Percentiles rank a stretch among this genome's conserved stretches.
Evolutionary conservation across 2,329 filamentous ascomycete species (phyloP).

Genomic region (Aspergillus neotritici): DNA sequence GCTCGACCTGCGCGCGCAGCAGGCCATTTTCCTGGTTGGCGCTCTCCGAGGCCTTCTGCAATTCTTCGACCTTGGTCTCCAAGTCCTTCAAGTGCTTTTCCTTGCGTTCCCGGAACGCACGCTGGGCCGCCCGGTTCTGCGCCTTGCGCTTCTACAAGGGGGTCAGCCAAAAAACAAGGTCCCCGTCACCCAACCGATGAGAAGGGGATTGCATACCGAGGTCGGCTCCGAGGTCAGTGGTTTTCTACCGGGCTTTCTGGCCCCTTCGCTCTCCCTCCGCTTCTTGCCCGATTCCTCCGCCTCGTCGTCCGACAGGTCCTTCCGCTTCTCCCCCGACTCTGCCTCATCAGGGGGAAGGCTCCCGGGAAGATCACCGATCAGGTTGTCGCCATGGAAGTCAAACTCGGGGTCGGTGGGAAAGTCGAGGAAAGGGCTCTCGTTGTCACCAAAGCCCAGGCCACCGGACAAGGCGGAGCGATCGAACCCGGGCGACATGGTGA

Average conservation of each 20-base stretch:
- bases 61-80: slow-evolving; percentile 53
- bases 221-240: slow-evolving; percentile 92
- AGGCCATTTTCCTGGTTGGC: slow-evolving; percentile 80
- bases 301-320: slow-evolving; percentile 57
- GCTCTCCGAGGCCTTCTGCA: slow-evolving; percentile 75
- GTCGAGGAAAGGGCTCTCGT: slow-evolving; percentile 78
- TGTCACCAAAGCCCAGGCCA: slow-evolving; percentile 48
- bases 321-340: slow-evolving; percentile 58
- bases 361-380: slow-evolving; percentile 71
- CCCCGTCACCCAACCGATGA: background rate
- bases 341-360: slow-evolving; percentile 30
- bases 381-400: slow-evolving; percentile 55
- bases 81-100: slow-evolving; percentile 62
- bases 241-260: slow-evolving; percentile 96
- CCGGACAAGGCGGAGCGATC: slow-evolving; percentile 36
- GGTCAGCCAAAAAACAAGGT: slow-evolving; percentile 17
- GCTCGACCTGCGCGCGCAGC: slow-evolving; percentile 81
- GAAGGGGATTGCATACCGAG: slow-evolving; percentile 62
- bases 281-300: slow-evolving; percentile 61
- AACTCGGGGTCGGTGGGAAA: slow-evolving; percentile 78
- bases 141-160: slow-evolving; percentile 60
- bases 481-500: slow-evolving; percentile 29
- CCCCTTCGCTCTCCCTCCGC: slow-evolving; percentile 69
- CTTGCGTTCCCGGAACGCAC: slow-evolving; percentile 90
- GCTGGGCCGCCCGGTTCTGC: slow-evolving; percentile 86